A percentile compares a stretch with the other conserved stretches of the same genome.
These are phyloP conservation scores for Cudoniella acicularis DNA, from an alignment of 495 filamentous ascomycete genomes.

Conservation along the genomic window DNA sequence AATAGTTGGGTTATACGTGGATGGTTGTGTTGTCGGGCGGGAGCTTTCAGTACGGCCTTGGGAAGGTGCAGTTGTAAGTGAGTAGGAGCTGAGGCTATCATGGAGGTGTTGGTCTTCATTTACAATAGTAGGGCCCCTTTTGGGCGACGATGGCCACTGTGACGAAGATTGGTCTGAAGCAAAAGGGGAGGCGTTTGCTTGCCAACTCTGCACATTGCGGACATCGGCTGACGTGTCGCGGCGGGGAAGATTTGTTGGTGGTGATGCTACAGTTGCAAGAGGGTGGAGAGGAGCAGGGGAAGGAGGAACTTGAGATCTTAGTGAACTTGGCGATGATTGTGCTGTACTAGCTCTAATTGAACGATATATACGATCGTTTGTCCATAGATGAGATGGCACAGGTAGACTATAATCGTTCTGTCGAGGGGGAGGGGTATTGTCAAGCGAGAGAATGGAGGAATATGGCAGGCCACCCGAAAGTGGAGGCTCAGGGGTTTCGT, in stretches of 20 bases:
- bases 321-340: constrained; percentile 69
- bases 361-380: constrained; percentile 76
- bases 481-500: constrained; percentile 72
- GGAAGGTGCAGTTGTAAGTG: constrained; percentile 58
- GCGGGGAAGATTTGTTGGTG: constrained; percentile 71
- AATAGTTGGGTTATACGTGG: too few species aligned
- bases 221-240: constrained; percentile 97
- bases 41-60: constrained; percentile 54
- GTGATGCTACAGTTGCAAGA: constrained; percentile 68
- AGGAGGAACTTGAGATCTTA: constrained; percentile 64
- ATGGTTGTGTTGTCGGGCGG: constrained; percentile 68
- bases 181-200: constrained; percentile 68
- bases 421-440: constrained; percentile 63
- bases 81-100: constrained; percentile 78
- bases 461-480: constrained; percentile 75
- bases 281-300: constrained; percentile 70
- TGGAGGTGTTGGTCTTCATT: constrained; percentile 76
- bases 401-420: constrained; percentile 66
- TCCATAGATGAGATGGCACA: constrained; percentile 71
- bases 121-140: constrained; percentile 49
- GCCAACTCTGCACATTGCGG: constrained; percentile 78
- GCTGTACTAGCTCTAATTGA: constrained; percentile 64
- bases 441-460: constrained; percentile 65
- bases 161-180: constrained; percentile 65
- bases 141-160: constrained; percentile 87